Conservation (phyloP, 164 flowering plant species). For the Echeveria elegans region DNA sequence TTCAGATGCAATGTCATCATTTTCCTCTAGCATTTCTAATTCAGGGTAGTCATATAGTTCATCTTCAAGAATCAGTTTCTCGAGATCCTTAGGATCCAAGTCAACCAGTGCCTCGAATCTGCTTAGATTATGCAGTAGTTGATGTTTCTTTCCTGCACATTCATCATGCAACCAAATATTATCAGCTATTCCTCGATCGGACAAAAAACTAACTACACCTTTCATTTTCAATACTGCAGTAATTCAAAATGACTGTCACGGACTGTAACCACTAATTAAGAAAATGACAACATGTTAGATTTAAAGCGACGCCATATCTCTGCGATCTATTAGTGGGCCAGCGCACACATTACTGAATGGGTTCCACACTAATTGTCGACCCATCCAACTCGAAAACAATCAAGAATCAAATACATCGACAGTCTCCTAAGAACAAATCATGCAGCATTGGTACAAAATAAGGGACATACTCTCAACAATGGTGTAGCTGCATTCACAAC, state of each 20-base stretch:
- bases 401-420: neutral
- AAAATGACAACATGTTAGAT: neutral
- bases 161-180: neutral
- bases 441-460: neutral
- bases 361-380: neutral
- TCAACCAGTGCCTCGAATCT: conserved; percentile 65
- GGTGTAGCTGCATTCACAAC: neutral
- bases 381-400: neutral
- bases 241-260: neutral
- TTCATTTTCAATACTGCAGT: too few relatives aligned
- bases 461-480: neutral
- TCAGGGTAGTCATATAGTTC: neutral
- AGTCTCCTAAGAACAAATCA: too few relatives aligned
- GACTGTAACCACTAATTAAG: neutral
- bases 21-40: conserved; percentile 5
- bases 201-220: neutral
- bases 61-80: conserved; percentile 41
- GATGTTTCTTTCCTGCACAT: conserved; percentile 54
- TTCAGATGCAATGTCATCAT: conserved; percentile 15
- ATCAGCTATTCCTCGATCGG: neutral
- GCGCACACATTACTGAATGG: neutral
- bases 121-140: conserved; percentile 51
- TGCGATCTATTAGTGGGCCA: neutral
- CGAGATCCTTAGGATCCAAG: conserved; percentile 68
- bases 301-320: neutral